Evolutionary conservation across 139 green algal species (phyloP), one percentile per base, ranked within the genome.

Genomic region (Chloropicon primus): DNA sequence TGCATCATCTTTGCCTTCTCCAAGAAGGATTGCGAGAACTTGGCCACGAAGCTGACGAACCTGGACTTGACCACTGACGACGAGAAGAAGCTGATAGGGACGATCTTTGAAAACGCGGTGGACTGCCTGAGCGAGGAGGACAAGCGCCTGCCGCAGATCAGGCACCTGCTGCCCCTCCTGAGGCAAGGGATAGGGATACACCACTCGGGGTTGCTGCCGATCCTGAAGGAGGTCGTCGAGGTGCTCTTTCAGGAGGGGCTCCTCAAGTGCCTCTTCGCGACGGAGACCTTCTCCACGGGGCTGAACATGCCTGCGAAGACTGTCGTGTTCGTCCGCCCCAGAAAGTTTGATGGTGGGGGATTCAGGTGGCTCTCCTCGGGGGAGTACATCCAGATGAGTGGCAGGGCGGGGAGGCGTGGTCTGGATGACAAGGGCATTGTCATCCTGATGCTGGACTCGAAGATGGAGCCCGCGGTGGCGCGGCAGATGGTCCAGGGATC

Each of bases 291-390:
- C 87, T 90, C 94, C 72, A 98, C 96, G 91, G 95, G 95, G 10
- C 82, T 99, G 25, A 98, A 99, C 90, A 99, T 99, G 95, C 95
- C 95, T 0, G 95, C 94, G 21, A 86, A 84, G 27, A 96, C 92
- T 1, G 91, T 96, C 5, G 83, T 99, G 3, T 62, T 62, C 41
- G 41, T 62, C 41, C 5, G 41, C 10, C 41, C 41, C 41, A 62
- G 89, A 75, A 94, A 96, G 80, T 93, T 89, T 77, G 90, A 96
- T 77, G 91, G 91, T 28, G 84, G 75, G n/a, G 75, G 79, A 29
- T 91, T 89, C 77, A 77, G 81, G 27, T 90, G 82, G 86, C 27
- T 92, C n/a, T 78, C 81, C 1, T 79, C 75, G 1, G 88, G 86
- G 0, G 26, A 77, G 25, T 77, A 77, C 26, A 74, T 79, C 75